These are phyloP conservation scores for Fragaria nilgerrensis DNA, from an alignment of 306 rosid genomes.

Conservation along the genomic window DNA sequence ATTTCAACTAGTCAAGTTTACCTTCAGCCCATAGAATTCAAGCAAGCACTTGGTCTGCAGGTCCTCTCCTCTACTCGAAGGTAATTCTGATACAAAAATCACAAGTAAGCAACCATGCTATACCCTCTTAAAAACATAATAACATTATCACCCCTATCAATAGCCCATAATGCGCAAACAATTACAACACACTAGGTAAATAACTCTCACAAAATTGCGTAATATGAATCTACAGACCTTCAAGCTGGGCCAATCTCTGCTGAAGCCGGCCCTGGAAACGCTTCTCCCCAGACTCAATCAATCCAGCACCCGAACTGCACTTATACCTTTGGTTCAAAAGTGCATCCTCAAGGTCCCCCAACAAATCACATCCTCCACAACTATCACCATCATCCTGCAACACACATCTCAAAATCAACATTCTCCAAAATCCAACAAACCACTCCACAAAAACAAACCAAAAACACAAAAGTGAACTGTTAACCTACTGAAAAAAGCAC, in stretches of 20 bases:
- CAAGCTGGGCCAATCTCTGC: slow-evolving; percentile 72
- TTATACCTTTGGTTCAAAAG: slow-evolving; percentile 47
- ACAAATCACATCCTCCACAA: slow-evolving; percentile 46
- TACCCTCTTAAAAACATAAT: not conserved
- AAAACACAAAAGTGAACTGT: not conserved
- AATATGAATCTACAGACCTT: slow-evolving; percentile 45
- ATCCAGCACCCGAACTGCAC: slow-evolving; percentile 47
- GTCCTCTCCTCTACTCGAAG: slow-evolving; percentile 93
- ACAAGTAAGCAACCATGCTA: slow-evolving; percentile 22
- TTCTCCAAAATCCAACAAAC: not conserved
- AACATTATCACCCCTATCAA: not conserved
- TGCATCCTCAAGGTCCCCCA: slow-evolving; percentile 68
- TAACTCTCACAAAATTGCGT: slow-evolving; percentile 7
- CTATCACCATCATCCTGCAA: slow-evolving; percentile 47
- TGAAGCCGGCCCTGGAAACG: slow-evolving; percentile 60
- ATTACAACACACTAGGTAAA: not conserved
- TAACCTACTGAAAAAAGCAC: not conserved
- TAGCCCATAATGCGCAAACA: not conserved
- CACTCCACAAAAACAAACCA: not conserved
- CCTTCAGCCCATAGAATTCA: slow-evolving; percentile 95
- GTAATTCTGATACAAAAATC: slow-evolving; percentile 68
- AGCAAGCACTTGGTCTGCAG: slow-evolving; percentile 92
- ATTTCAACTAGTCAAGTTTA: slow-evolving; percentile 43
- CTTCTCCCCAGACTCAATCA: slow-evolving; percentile 47
- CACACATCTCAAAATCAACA: slow-evolving; percentile 25